Percentiles rank a stretch among this genome's conserved stretches.
Conservation (phyloP, 768 basidiomycete species). For the Trametes punicea region DNA sequence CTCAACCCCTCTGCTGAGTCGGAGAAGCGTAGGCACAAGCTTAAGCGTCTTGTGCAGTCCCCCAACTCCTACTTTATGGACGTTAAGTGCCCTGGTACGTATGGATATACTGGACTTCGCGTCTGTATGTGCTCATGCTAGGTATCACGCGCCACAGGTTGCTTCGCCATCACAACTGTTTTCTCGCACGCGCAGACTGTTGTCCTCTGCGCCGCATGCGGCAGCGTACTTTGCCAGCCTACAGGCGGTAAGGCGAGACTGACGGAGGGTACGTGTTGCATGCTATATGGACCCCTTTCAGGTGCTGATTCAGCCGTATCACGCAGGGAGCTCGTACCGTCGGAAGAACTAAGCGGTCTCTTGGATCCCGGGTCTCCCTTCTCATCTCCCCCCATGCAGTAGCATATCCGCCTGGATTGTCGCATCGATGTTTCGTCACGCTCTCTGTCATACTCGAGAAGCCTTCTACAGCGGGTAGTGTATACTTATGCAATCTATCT, state of each 20-base stretch:
- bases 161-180: slow-evolving; percentile 93
- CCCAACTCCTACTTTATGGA: slow-evolving; percentile 99
- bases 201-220: slow-evolving; percentile 89
- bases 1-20: slow-evolving; percentile 90
- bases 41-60: slow-evolving; percentile 97
- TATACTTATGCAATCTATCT: slow-evolving; percentile 21
- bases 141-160: slow-evolving; percentile 47
- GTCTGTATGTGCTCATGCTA: slow-evolving; percentile 1
- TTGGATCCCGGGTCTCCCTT: slow-evolving; percentile 10
- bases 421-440: slow-evolving; percentile 17
- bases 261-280: slow-evolving; percentile 78
- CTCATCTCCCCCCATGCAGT: slow-evolving; percentile 14
- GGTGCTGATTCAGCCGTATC: slow-evolving; percentile 11
- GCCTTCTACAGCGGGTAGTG: slow-evolving; percentile 21
- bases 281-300: slow-evolving; percentile 12
- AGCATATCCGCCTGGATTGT: slow-evolving; percentile 16
- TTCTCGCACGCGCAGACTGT: slow-evolving; percentile 99
- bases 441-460: slow-evolving; percentile 21
- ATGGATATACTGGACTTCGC: slow-evolving; percentile 11
- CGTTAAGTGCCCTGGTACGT: slow-evolving; percentile 94
- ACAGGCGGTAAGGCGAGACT: slow-evolving; percentile 97
- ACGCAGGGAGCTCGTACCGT: slow-evolving; percentile 92
- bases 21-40: slow-evolving; percentile 93
- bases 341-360: slow-evolving; percentile 68
- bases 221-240: slow-evolving; percentile 94